Evolutionary conservation across 257 asterid species (phyloP).

Genomic region (Solanum pennellii): DNA sequence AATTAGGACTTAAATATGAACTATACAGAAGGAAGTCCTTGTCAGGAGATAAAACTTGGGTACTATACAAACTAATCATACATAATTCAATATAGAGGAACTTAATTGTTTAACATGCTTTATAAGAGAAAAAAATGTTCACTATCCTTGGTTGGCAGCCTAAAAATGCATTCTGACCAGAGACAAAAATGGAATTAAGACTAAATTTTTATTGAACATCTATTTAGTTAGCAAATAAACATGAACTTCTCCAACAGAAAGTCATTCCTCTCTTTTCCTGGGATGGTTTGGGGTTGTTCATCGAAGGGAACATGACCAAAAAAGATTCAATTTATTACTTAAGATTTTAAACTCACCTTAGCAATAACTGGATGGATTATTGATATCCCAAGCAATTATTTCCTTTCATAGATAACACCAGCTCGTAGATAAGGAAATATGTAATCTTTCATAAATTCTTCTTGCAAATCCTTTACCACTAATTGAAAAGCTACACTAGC

Average conservation of each 20-base stretch:
- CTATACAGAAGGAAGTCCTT: too few relatives aligned
- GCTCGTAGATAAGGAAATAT: slow-evolving; percentile 92
- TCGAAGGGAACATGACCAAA: background rate
- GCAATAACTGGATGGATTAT: slow-evolving; percentile 99
- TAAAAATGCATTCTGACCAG: background rate
- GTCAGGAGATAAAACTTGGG: too few relatives aligned
- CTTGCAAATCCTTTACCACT: too few relatives aligned
- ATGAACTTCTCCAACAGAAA: background rate
- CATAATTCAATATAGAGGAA: background rate
- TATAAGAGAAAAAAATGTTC: background rate
- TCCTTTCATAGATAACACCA: slow-evolving; percentile 90
- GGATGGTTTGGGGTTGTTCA: background rate
- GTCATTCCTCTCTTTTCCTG: background rate
- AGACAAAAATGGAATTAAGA: background rate
- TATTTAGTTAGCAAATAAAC: background rate
- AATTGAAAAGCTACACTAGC: too few relatives aligned
- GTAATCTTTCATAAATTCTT: slow-evolving; percentile 34
- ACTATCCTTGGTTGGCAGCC: background rate
- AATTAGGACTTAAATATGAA: too few relatives aligned
- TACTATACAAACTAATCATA: too few relatives aligned
- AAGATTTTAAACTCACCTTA: slow-evolving; percentile 30
- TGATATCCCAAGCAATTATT: slow-evolving; percentile 89
- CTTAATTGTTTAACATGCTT: background rate
- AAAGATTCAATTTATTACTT: background rate
- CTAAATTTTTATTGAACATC: background rate